These are phyloP conservation scores for Naganishia liquefaciens DNA, from an alignment of 1,284 basidiomycete species.

Conservation along the genomic window DNA sequence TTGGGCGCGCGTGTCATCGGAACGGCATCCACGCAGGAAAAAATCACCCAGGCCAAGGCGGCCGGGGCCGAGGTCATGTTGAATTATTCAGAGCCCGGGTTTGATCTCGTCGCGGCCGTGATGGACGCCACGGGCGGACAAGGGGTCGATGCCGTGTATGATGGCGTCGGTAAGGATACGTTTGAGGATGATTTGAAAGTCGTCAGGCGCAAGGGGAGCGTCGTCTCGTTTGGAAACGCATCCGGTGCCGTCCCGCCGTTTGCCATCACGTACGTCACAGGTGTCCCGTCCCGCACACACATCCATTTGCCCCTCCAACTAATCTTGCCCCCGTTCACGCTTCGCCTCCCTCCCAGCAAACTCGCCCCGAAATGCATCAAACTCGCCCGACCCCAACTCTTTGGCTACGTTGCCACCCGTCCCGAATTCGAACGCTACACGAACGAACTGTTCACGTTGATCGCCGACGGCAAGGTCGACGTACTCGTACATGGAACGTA, in stretches of 20 bases:
- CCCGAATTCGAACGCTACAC: slow-evolving; percentile 71
- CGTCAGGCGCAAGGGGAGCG: slow-evolving; percentile 70
- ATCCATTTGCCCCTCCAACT: slow-evolving; percentile 34
- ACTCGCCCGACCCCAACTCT: slow-evolving; percentile 65
- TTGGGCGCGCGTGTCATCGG: slow-evolving; percentile 86
- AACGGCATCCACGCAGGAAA: slow-evolving; percentile 83
- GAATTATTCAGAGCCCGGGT: slow-evolving; percentile 55
- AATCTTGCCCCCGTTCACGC: neutral
- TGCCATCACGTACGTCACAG: slow-evolving; percentile 50
- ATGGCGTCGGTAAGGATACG: slow-evolving; percentile 93
- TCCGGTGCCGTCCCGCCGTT: slow-evolving; percentile 65
- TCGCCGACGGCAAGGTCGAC: slow-evolving; percentile 66
- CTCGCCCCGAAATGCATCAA: slow-evolving; percentile 81
- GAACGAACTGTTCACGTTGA: slow-evolving; percentile 66
- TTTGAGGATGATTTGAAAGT: slow-evolving; percentile 82
- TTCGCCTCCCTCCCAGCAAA: slow-evolving; percentile 61
- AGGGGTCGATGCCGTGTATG: slow-evolving; percentile 81
- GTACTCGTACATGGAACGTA: slow-evolving; percentile 73
- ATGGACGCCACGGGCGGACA: slow-evolving; percentile 46
- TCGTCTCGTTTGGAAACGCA: slow-evolving; percentile 90
- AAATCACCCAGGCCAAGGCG: slow-evolving; percentile 76
- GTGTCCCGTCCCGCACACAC: slow-evolving; percentile 39
- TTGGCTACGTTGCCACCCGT: slow-evolving; percentile 66
- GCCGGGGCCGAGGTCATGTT: slow-evolving; percentile 81
- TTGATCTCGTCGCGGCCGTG: slow-evolving; percentile 62